These are phyloP conservation scores for Leccinellum albellum DNA, from an alignment of 768 basidiomycete species.

Conservation along the genomic window DNA sequence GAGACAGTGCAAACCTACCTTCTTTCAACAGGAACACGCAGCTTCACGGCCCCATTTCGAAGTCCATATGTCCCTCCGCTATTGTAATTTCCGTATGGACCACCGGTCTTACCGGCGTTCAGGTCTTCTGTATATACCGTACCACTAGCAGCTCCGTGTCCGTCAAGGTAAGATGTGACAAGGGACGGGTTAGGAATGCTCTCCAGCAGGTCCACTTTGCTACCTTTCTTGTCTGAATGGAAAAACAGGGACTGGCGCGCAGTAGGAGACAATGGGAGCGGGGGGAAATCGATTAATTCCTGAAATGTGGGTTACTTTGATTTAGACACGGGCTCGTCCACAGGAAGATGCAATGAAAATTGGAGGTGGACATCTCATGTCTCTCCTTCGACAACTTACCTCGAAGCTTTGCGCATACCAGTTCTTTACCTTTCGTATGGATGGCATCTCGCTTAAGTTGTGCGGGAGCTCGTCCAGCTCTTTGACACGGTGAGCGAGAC, in stretches of 20 bases:
- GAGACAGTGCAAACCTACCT: conserved; percentile 43
- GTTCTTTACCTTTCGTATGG: conserved; percentile 91
- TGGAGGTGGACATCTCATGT: neutral
- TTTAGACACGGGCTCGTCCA: conserved; percentile 3
- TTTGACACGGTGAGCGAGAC: conserved; percentile 92
- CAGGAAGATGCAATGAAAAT: neutral
- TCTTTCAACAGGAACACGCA: conserved; percentile 81
- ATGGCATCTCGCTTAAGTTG: conserved; percentile 85
- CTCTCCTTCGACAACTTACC: conserved; percentile 43
- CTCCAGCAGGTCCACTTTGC: conserved; percentile 54
- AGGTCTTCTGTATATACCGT: conserved; percentile 2
- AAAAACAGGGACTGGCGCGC: conserved; percentile 65
- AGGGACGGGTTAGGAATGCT: conserved; percentile 79
- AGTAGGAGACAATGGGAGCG: conserved; percentile 62
- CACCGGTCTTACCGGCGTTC: conserved; percentile 1
- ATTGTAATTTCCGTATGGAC: conserved; percentile 23
- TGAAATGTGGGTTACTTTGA: conserved; percentile 27
- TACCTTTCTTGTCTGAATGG: conserved; percentile 33
- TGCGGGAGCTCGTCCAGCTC: conserved; percentile 94
- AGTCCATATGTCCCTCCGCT: conserved; percentile 30
- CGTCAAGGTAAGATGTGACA: conserved; percentile 28
- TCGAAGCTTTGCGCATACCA: conserved; percentile 99
- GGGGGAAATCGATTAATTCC: conserved; percentile 88
- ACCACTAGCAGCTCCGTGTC: conserved; percentile 28
- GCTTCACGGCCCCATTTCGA: conserved; percentile 53